Evolutionary conservation across 768 basidiomycete genomes (phyloP).

Genomic region (Gymnopilus dilepis): DNA sequence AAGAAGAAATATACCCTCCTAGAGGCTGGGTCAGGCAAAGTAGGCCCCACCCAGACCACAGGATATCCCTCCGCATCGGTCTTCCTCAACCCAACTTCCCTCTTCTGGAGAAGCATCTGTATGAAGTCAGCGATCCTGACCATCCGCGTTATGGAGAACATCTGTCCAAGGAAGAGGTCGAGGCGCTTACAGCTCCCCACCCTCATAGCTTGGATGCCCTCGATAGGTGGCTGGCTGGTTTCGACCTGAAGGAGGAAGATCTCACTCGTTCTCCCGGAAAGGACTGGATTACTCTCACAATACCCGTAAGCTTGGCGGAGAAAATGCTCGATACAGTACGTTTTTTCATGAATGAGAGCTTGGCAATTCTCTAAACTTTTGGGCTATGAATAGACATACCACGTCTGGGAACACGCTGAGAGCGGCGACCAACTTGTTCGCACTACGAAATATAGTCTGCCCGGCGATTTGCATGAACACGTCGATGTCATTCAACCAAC

Average conservation of each 20-base stretch:
- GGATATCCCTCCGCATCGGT: constrained; percentile 61
- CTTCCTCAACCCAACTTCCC: constrained; percentile 58
- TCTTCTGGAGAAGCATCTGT: constrained; percentile 54
- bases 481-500: constrained; percentile 76
- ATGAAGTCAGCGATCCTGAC: constrained; percentile 61
- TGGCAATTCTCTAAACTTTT: not conserved
- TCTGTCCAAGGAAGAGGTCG: constrained; percentile 70
- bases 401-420: constrained; percentile 60
- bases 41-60: constrained; percentile 48
- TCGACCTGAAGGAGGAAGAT: constrained; percentile 56
- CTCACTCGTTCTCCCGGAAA: constrained; percentile 63
- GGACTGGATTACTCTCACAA: constrained; percentile 69
- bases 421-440: constrained; percentile 63
- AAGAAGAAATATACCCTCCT: constrained; percentile 48
- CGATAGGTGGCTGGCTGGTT: constrained; percentile 62
- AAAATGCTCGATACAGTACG: constrained; percentile 73
- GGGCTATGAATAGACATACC: constrained; percentile 53
- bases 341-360: not conserved
- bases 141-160: constrained; percentile 60
- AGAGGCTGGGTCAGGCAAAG: constrained; percentile 49
- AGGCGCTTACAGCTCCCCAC: constrained; percentile 63
- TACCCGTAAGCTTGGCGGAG: constrained; percentile 66
- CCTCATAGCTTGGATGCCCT: constrained; percentile 57
- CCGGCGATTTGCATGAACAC: constrained; percentile 59
- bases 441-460: constrained; percentile 74